Conservation (phyloP, 805 yeast genomes). For the Yamadazyma philogaea region DNA sequence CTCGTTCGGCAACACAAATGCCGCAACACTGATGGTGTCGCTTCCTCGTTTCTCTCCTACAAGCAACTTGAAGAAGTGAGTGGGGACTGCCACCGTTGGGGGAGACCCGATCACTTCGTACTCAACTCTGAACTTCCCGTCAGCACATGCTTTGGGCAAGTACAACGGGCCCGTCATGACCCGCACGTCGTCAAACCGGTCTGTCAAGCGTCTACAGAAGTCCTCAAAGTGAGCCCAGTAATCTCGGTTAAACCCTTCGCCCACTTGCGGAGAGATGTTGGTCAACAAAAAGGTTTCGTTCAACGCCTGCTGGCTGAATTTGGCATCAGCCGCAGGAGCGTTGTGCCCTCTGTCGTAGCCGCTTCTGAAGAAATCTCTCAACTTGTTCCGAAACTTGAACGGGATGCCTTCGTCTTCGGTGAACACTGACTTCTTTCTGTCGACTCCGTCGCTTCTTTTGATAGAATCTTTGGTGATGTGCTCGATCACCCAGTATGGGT, state of each 20-base stretch:
- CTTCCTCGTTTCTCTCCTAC: slow-evolving; percentile 65
- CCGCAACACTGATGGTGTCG: slow-evolving; percentile 67
- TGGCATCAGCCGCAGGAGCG: slow-evolving; percentile 98
- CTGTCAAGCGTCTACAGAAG: slow-evolving; percentile 75
- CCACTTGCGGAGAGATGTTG: slow-evolving; percentile 96
- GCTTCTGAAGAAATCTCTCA: slow-evolving; percentile 86
- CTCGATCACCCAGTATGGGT: slow-evolving; percentile 89
- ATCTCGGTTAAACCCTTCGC: slow-evolving; percentile 95
- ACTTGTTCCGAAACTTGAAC: slow-evolving; percentile 63
- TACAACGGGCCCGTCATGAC: slow-evolving; percentile 92
- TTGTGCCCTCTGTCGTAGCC: slow-evolving; percentile 98
- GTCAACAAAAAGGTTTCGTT: slow-evolving; percentile 88
- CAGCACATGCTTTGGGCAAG: slow-evolving; percentile 73
- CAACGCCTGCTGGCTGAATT: slow-evolving; percentile 87
- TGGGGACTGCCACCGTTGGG: slow-evolving; percentile 94
- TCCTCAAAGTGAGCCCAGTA: slow-evolving; percentile 97
- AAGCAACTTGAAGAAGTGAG: slow-evolving; percentile 89
- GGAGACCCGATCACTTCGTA: slow-evolving; percentile 97
- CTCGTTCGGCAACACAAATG: slow-evolving; percentile 93
- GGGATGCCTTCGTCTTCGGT: slow-evolving; percentile 87
- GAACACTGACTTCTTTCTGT: slow-evolving; percentile 78
- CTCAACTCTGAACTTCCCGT: slow-evolving; percentile 79
- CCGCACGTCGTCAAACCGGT: slow-evolving; percentile 70
- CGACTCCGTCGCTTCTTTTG: slow-evolving; percentile 49
- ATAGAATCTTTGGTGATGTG: slow-evolving; percentile 78